phyloP scores from a whole-genome alignment of 495 filamentous ascomycete genomes.

The Haplographium delicatum region DNA sequence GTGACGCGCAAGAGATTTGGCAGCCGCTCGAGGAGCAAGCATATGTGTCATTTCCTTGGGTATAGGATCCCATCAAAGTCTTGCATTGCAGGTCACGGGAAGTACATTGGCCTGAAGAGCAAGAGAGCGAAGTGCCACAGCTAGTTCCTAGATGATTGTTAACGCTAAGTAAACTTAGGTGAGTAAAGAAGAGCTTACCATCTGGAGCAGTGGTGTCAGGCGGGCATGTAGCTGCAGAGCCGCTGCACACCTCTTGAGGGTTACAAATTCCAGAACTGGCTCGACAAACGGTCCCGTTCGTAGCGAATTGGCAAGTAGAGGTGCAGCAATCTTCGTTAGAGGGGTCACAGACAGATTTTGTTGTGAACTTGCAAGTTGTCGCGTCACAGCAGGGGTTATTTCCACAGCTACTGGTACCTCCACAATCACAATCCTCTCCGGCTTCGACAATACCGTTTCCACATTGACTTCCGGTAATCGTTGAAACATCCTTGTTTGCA shows the following conservation, averaged over 20 bases:
- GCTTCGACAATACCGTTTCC: constrained; percentile 95
- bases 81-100: constrained; percentile 88
- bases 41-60: constrained; percentile 66
- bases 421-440: constrained; percentile 96
- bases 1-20: constrained; percentile 67
- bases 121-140: constrained; percentile 66
- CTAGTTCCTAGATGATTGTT: constrained; percentile 26
- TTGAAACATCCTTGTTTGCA: constrained; percentile 77
- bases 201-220: constrained; percentile 61
- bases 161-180: neutral
- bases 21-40: constrained; percentile 75
- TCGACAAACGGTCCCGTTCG: constrained; percentile 68
- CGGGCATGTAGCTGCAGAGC: constrained; percentile 69
- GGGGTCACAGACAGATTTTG: constrained; percentile 75
- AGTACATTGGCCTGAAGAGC: constrained; percentile 93
- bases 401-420: constrained; percentile 64
- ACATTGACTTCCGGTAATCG: constrained; percentile 81
- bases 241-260: constrained; percentile 75
- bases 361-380: constrained; percentile 81
- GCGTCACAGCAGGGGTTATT: constrained; percentile 79
- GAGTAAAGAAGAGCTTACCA: constrained; percentile 40
- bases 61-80: constrained; percentile 74
- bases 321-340: constrained; percentile 88
- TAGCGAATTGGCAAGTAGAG: constrained; percentile 62
- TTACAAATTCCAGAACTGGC: constrained; percentile 75